A percentile compares a stretch with the other conserved stretches of the same genome.
phyloP scores from a whole-genome alignment of 352 stramenopile genomes.

The Phytophthora lateralis region DNA sequence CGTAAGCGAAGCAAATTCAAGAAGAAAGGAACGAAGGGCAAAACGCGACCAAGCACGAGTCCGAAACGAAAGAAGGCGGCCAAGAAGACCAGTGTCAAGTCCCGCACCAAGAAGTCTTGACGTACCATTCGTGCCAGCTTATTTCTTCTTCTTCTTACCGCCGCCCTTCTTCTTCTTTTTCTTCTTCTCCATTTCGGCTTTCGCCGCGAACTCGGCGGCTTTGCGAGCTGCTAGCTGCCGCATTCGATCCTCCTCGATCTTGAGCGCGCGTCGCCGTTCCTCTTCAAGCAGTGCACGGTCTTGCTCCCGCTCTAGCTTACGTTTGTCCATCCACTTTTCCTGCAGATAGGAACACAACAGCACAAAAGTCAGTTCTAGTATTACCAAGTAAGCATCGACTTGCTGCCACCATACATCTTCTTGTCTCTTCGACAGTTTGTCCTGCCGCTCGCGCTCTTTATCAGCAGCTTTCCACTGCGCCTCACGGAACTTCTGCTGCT shows the following conservation, averaged over 20 bases:
- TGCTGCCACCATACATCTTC: slow-evolving; percentile 47
- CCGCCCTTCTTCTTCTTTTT: slow-evolving; percentile 77
- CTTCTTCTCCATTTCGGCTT: slow-evolving; percentile 81
- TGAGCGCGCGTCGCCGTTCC: slow-evolving; percentile 55
- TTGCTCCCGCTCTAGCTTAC: slow-evolving; percentile 57
- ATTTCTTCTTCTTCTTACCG: slow-evolving; percentile 70
- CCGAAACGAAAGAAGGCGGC: slow-evolving; percentile 16
- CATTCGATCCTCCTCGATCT: slow-evolving; percentile 66
- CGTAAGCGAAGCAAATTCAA: slow-evolving; percentile 30
- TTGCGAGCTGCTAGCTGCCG: slow-evolving; percentile 74
- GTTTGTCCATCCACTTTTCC: slow-evolving; percentile 81
- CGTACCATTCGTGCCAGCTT: background rate
- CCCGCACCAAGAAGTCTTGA: slow-evolving; percentile 24
- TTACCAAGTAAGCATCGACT: background rate
- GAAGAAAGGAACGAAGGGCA: slow-evolving; percentile 40
- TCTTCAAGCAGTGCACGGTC: slow-evolving; percentile 54
- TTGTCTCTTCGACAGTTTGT: slow-evolving; percentile 49
- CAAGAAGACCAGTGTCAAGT: slow-evolving; percentile 23
- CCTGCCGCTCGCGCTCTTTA: slow-evolving; percentile 54
- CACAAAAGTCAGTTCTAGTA: slow-evolving; percentile 2
- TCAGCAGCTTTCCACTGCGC: slow-evolving; percentile 58
- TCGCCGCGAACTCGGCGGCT: slow-evolving; percentile 71
- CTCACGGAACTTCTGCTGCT: slow-evolving; percentile 50
- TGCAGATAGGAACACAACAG: slow-evolving; percentile 22
- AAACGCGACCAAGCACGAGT: slow-evolving; percentile 26